Conservation (phyloP, 495 filamentous ascomycete genomes). For the Penicillium manginii region DNA sequence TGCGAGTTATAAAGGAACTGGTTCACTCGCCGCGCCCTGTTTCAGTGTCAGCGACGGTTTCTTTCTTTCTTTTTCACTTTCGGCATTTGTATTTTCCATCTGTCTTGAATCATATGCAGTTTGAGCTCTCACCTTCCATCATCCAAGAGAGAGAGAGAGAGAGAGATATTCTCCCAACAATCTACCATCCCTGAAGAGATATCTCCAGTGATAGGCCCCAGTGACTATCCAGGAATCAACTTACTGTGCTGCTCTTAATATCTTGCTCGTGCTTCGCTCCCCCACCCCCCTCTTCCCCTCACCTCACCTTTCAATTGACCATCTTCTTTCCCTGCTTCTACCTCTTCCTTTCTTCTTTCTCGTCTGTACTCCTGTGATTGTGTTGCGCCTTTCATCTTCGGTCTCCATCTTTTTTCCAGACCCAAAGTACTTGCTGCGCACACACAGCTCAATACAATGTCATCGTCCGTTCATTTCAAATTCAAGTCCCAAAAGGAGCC, state of each 20-base stretch:
- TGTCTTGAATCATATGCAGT: constrained; percentile 46
- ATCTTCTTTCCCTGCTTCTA: neutral
- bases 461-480: constrained; percentile 99
- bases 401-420: constrained; percentile 35
- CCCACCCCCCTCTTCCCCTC: constrained; percentile 10
- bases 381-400: constrained; percentile 33
- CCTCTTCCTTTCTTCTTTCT: neutral
- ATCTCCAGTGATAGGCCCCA: constrained; percentile 34
- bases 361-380: constrained; percentile 35
- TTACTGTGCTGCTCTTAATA: constrained; percentile 22
- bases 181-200: constrained; percentile 25
- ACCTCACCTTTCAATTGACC: neutral
- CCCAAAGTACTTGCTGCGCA: constrained; percentile 15
- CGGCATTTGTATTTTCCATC: constrained; percentile 38
- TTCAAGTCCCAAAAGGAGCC: constrained; percentile 99
- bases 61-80: constrained; percentile 22
- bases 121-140: constrained; percentile 34
- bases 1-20: constrained; percentile 27
- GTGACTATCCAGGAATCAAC: constrained; percentile 27
- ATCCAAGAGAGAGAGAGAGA: constrained; percentile 37
- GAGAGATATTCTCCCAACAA: constrained; percentile 30
- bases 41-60: constrained; percentile 10
- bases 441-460: constrained; percentile 69
- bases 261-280: neutral
- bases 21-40: neutral